Evolutionary conservation across 495 filamentous ascomycete genomes (phyloP), one percentile per base, ranked within the genome.

Genomic region (Neurospora tetraspora): DNA sequence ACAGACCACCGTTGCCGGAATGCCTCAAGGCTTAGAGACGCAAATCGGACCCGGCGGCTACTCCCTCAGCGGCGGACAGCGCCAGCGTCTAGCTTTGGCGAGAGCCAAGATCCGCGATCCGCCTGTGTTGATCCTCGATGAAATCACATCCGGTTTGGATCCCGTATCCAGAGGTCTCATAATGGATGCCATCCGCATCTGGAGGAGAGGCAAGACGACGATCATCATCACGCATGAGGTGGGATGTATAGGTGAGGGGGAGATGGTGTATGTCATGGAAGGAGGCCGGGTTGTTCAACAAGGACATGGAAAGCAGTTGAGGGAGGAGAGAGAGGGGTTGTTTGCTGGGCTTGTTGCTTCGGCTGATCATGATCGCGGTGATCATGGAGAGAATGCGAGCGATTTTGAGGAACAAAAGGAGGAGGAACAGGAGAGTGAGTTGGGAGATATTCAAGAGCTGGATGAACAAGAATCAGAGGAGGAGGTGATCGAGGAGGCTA

Each of bases 211-310:
- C 2, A 94, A 92, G 77, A 98, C 94, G 0, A 97, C 93, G 4
- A 91, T 97, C 68, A 90, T 96, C 69, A 93, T 98, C 77, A 98
- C 96, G 0, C 96, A 98, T 76, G 94, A 98, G 73, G 90, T 94
- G 68, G 87, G 90, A 0, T 92, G 96, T 69, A 96, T 99, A 42
- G 81, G 81, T 34, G 85, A 88, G 0, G 75, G 89, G 20, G 94
- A 98, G 71, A 95, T 89, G 77, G 87, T 94, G 3, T 98, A 96
- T 73, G 86, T 97, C 1, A 80, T 99, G 68, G 91, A 96, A 59
- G 78, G 89, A 12, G 93, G 93, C 0, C 76, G 74, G 3, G 84
- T 97, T 5, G 87, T 91, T 3, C 88, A 96, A 75, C 82, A 91
- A 73, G 96, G 95, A 1, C 75, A 81, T 39, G 76, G 80, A n/a